Base-by-base conservation (phyloP, 2,329 filamentous ascomycete species). In the Cryoendolithus antarcticus region DNA sequence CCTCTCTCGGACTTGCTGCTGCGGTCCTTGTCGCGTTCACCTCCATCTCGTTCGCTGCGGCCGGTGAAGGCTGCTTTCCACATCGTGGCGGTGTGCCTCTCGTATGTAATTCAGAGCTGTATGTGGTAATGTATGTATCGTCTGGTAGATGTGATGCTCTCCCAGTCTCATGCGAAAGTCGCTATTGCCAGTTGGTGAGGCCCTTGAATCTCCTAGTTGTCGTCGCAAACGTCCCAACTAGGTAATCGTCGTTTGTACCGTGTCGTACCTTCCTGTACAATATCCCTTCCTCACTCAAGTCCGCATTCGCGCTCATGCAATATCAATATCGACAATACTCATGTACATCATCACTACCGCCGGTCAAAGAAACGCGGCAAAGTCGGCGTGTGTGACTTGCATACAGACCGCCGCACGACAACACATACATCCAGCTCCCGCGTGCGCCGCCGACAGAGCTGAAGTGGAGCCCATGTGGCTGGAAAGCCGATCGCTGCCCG, bases 51-150 rank as follows among this genome's bases (percentile, higher is more conserved):
- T 40, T 56, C 55, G 41, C 53, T 56, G 41, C 54, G 54, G 35
- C 55, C 54, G 33, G 45, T 49, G 39, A 58, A 57, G n/a, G 54
- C 53, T 31, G 55, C 53, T 47, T 56, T 58, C 54, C 54, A 58
- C 55, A 58, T 58, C 6, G 33, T 47, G 29, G 4, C 24, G 15
- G 29, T 13, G 27, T 34, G 24, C 12, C 19, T 21, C 19, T 21
- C 19, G 19, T 21, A 21, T 21, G 19, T 21, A 21, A 21, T 21
- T 21, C 19, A 21, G 19, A 21, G 19, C 19, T 21, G 19, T 21
- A 21, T 21, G 19, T 31, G n/a, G 24, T 15, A 11, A 27, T 40
- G 30, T 30, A 27, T 12, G 34, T 40, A 29, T 32, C 6, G 34
- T 32, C 13, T 36, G 21, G 27, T 21, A 36, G 32, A 11, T 29